phyloP scores from a whole-genome alignment of 1,284 basidiomycete species.

The Termitomyces sp. region DNA sequence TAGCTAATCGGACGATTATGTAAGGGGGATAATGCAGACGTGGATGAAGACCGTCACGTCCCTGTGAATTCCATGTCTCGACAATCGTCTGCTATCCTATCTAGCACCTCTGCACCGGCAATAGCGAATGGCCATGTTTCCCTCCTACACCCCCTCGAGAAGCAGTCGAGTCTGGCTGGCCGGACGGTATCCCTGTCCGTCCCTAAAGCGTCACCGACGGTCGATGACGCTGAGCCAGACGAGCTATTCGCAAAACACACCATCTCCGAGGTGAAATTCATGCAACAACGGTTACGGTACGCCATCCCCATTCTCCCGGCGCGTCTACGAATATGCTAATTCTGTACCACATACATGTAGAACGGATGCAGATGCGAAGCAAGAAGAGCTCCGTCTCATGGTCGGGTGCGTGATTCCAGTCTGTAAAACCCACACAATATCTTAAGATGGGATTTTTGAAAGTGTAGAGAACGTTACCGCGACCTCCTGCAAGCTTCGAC shows the following conservation, averaged over 20 bases:
- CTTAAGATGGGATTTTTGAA: conserved; percentile 39
- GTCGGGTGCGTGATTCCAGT: conserved; percentile 72
- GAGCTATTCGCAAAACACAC: conserved; percentile 74
- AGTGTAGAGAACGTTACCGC: conserved; percentile 87
- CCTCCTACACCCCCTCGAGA: conserved; percentile 4
- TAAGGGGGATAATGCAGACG: conserved; percentile 10
- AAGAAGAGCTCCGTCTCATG: conserved; percentile 89
- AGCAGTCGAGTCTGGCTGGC: conserved; percentile 4
- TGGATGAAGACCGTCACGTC: conserved; percentile 1
- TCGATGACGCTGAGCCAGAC: conserved; percentile 58
- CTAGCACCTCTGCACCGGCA: conserved; percentile 19
- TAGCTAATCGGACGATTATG: conserved; percentile 10
- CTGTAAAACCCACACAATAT: conserved; percentile 3
- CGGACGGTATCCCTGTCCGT: conserved; percentile 12
- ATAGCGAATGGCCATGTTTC: conserved; percentile 18
- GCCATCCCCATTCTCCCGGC: conserved; percentile 7
- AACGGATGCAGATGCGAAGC: conserved; percentile 84
- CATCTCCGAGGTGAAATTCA: conserved; percentile 68
- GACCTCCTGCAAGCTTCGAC: conserved; percentile 89
- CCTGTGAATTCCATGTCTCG: conserved; percentile 27
- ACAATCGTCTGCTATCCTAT: conserved; percentile 23
- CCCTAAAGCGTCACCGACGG: conserved; percentile 1
- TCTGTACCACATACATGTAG: conserved; percentile 30
- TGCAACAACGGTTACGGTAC: conserved; percentile 71
- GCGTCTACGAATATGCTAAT: conserved; percentile 6